Evolutionary conservation across 208 protist genomes (phyloP).

Genomic region (Naegleria lovaniensis): DNA sequence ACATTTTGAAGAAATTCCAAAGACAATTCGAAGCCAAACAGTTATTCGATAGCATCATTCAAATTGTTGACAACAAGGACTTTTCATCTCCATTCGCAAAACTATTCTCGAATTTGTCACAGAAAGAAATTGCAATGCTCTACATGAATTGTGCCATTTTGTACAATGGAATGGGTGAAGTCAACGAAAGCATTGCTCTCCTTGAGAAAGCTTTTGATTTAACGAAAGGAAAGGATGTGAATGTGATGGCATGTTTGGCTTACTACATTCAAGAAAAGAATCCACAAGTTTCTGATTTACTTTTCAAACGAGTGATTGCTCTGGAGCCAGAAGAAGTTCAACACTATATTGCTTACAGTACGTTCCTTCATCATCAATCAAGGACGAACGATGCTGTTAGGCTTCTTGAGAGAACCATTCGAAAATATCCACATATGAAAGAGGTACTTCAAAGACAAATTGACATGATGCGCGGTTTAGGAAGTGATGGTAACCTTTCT

Average conservation of each 20-base stretch:
- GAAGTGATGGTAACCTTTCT: background rate
- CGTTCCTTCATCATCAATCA: background rate
- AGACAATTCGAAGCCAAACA: background rate
- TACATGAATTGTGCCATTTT: constrained; percentile 6
- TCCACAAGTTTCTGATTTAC: background rate
- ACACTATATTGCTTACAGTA: background rate
- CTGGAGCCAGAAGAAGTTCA: background rate
- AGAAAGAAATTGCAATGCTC: background rate
- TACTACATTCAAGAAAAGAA: background rate
- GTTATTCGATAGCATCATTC: background rate
- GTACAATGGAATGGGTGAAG: background rate
- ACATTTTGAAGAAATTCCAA: background rate
- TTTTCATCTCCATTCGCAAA: background rate
- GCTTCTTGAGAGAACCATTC: background rate
- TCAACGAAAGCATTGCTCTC: background rate
- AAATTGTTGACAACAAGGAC: background rate
- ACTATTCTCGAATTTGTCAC: background rate
- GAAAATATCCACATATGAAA: background rate
- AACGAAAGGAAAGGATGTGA: background rate
- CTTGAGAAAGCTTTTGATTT: background rate
- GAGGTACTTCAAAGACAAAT: background rate
- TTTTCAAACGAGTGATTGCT: background rate
- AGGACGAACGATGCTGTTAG: background rate
- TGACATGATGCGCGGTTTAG: background rate
- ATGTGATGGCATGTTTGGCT: background rate